Evolutionary conservation across 257 asterid species (phyloP), one percentile per base, ranked within the genome.

Genomic region (Lycium ferocissimum): DNA sequence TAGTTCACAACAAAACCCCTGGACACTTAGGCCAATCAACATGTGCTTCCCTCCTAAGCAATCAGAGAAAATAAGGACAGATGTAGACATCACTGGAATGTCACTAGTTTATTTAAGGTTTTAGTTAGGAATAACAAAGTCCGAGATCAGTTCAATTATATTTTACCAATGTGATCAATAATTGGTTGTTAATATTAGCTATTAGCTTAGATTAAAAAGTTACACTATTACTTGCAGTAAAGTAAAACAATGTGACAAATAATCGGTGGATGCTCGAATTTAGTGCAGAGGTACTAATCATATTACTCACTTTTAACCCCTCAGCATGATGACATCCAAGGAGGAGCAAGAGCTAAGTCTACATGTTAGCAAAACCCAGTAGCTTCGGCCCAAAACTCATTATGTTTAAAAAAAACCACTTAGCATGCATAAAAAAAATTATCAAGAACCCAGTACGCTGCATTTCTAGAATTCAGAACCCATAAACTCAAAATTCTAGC

Each of bases 51-150:
- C 58, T 75, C 43, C 20, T 6, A 49, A 75, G 61, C 62, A 75
- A 76, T 13, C 47, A 11, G 40, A 33, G 45, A 51, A 76, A 76
- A 76, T 53, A 45, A 26, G 82, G 82, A 53, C 63, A 26, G 82
- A 26, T 76, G 82, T 14, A 76, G 65, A 51, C 82, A 26, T 76
- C 45, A 2, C 63, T 26, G n/a, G 51, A 26, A 26, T 76, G 63
- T 51, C 82, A 53, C 65, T 13, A 76, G 82, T 26, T 76, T 76
- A 51, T 76, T 76, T 51, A 51, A 76, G 82, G 51, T 51, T 26
- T 14, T 51, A 76, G 47, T 51, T 53, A 7, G 20, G 22, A 76
- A 53, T 9, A 53, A 76, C 43, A 76, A 51, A 51, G 9, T 3
- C 65, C 10, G 9, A 51, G 47, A 51, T 37, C 20, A 49, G 59